Percentiles rank a stretch among this genome's conserved stretches.
These are phyloP conservation scores for Baorangia bicolor DNA, from an alignment of 768 basidiomycete species.

Conservation along the genomic window DNA sequence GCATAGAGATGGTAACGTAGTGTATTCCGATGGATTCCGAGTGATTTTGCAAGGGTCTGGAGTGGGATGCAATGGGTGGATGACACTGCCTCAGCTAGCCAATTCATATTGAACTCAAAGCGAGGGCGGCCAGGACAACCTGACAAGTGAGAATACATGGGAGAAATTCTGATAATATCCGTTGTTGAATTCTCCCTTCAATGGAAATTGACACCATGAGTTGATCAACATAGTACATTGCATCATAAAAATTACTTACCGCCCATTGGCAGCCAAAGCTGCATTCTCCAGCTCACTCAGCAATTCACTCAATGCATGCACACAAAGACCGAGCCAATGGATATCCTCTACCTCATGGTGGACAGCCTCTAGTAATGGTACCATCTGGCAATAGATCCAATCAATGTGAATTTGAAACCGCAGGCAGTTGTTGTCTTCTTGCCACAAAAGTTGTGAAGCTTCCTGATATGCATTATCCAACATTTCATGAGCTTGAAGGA, in stretches of 20 bases:
- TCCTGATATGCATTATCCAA: constrained; percentile 3
- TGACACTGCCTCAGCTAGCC: constrained; percentile 3
- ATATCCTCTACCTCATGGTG: not conserved
- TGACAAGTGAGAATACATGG: not conserved
- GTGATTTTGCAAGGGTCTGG: not conserved
- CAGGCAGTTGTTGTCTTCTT: constrained; percentile 11
- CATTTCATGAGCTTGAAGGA: constrained; percentile 8
- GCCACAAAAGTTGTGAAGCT: not conserved
- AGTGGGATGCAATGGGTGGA: not conserved
- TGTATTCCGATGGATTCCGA: constrained; percentile 19
- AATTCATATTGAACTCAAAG: not conserved
- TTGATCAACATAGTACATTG: too few species aligned
- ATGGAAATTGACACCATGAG: too few species aligned
- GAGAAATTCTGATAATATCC: too few species aligned
- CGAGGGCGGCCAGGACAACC: not conserved
- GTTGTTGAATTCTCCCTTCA: too few species aligned
- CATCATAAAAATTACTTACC: too few species aligned
- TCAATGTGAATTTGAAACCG: constrained; percentile 17
- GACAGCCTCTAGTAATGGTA: constrained; percentile 9
- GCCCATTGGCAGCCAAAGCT: not conserved
- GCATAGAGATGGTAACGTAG: constrained; percentile 10
- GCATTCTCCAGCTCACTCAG: not conserved
- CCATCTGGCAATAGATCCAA: constrained; percentile 1
- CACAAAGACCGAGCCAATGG: not conserved
- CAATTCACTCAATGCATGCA: not conserved